Base-by-base conservation (phyloP, 805 yeast species). In the Wickerhamomyces bisporus region DNA sequence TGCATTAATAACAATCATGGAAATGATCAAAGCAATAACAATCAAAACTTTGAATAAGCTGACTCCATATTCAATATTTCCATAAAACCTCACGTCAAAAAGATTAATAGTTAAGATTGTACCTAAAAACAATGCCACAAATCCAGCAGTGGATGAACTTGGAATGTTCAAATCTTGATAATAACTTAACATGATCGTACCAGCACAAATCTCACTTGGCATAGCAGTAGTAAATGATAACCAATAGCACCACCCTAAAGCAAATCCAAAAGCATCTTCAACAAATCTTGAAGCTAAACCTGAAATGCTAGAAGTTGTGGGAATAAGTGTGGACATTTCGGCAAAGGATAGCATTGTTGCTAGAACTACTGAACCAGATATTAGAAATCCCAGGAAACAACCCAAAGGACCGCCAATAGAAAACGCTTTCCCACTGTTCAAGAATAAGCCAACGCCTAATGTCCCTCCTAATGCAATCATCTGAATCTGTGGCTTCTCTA, bases 401-500 rank as follows among this genome's bases (percentile, higher is more conserved):
- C 94, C 94, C 36, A 84, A 62, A 1, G 91, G 91, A 2, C 94
- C 94, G 3, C 85, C 82, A 14, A 79, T 77, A 15, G 79, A 68
- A 36, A 84, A 70, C 1, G 87, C 84, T 50, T 82, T 80, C 4
- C 93, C 89, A 6, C 83, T 74, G 30, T 80, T 76, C 18, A 84
- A 61, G 40, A 81, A 70, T 15, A 84, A 58, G 0, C 94, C 93
- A 13, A 84, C 91, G 1, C 93, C 93, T 5, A 84, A 57, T 0
- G 89, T 81, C 2, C 88, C 91, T 3, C 88, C 87, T 23, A 85
- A 64, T 0, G 89, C 84, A 33, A 84, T 79, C 79, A 83, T 81
- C 52, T 83, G 88, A 15, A 84, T 60, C 57, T 84, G 91, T 17
- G 87, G 61, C 21, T 78, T 76, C 38, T 71, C 71, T 31, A 84